Conservation (phyloP, 495 filamentous ascomycete species). For the Penicillium waksmanii region DNA sequence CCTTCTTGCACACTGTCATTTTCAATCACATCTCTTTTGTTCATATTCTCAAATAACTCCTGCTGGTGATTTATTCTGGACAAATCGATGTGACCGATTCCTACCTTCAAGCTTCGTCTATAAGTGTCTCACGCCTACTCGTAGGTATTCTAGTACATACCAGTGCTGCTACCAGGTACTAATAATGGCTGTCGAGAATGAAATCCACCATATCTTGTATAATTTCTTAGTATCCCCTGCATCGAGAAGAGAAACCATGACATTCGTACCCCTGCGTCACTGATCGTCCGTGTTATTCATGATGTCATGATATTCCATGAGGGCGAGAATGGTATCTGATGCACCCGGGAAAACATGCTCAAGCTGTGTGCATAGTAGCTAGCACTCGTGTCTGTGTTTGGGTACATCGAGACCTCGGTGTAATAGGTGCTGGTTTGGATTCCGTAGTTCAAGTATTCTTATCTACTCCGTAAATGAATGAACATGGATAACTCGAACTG, state of each 20-base stretch:
- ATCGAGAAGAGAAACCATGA: neutral
- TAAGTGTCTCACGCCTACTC: no score
- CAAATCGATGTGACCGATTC: constrained; percentile 19
- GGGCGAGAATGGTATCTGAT: neutral
- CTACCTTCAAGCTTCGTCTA: neutral
- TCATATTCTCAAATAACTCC: constrained; percentile 23
- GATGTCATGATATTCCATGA: constrained; percentile 18
- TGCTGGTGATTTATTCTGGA: constrained; percentile 13
- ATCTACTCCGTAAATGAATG: no score
- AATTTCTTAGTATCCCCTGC: constrained; percentile 1
- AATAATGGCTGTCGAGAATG: neutral
- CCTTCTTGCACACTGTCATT: constrained; percentile 30
- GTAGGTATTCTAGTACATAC: no score
- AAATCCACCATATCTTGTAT: neutral
- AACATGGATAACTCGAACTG: neutral
- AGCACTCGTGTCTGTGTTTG: neutral
- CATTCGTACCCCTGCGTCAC: constrained; percentile 17
- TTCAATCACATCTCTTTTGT: constrained; percentile 33
- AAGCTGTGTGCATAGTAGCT: neutral
- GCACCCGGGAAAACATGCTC: neutral
- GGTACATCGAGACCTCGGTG: no score
- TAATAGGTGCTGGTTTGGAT: no score
- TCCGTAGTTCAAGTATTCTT: no score
- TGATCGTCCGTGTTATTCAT: constrained; percentile 12
- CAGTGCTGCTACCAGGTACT: no score